Conservation (phyloP, 352 stramenopile species). For the Blastocystis sp. region DNA sequence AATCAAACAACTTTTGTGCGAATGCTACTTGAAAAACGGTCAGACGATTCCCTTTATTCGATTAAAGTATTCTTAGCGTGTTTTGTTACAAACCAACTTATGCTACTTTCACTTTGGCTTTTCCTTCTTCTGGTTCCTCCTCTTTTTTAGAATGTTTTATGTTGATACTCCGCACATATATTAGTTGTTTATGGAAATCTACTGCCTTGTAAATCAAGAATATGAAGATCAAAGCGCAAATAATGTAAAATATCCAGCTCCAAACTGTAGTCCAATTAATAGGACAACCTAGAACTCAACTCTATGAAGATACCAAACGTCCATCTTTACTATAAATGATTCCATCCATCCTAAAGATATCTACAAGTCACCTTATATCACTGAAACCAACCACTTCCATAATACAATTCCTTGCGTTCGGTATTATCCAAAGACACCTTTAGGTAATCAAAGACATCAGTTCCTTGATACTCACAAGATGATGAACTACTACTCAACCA, state of each 20-base stretch:
- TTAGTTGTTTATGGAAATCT: not conserved
- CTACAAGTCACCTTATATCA: not conserved
- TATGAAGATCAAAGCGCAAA: not conserved
- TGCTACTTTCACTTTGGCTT: not conserved
- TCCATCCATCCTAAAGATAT: constrained; percentile 11
- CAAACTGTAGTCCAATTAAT: not conserved
- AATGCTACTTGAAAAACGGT: constrained; percentile 63
- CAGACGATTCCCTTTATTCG: constrained; percentile 7
- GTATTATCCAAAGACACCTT: not conserved
- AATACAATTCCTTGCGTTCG: not conserved
- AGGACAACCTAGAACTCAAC: not conserved
- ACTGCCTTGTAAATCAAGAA: constrained; percentile 16
- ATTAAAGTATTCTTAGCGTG: not conserved
- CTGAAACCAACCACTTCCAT: not conserved
- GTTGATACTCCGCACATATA: not conserved
- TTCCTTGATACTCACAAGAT: not conserved
- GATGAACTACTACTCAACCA: not conserved
- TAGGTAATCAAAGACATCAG: constrained; percentile 31
- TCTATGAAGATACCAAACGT: not conserved
- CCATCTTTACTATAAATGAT: not conserved
- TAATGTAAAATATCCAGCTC: not conserved
- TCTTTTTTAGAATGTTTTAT: not conserved
- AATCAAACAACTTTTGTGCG: constrained; percentile 26
- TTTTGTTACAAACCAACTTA: constrained; percentile 36
- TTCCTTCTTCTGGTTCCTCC: not conserved